Conservation (phyloP, 2,329 filamentous ascomycete genomes). For the Fusarium coffeatum region DNA sequence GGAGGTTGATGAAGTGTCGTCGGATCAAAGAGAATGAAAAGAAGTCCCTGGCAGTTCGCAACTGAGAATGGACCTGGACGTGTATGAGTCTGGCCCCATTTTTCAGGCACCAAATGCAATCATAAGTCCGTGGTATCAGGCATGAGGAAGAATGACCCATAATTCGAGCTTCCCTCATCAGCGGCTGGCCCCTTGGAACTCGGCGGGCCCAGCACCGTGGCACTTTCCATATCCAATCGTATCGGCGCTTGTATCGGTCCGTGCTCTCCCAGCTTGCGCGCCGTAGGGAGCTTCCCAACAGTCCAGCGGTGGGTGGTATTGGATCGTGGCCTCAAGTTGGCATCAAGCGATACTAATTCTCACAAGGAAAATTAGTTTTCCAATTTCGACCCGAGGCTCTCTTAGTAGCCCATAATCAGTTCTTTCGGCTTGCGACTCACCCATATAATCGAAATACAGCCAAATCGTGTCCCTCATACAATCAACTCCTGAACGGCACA, state of each 20-base stretch:
- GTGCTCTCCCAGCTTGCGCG: slow-evolving; percentile 43
- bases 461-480: slow-evolving; percentile 9
- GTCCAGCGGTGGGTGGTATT: slow-evolving; percentile 28
- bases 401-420: neutral
- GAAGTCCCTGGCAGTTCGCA: slow-evolving; percentile 44
- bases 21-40: slow-evolving; percentile 48
- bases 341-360: slow-evolving; percentile 33
- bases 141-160: slow-evolving; percentile 9
- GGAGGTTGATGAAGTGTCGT: slow-evolving; percentile 50
- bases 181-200: slow-evolving; percentile 29
- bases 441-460: neutral
- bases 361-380: slow-evolving; percentile 5
- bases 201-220: slow-evolving; percentile 16
- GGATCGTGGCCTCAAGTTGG: slow-evolving; percentile 46
- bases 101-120: slow-evolving; percentile 49
- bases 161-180: slow-evolving; percentile 20
- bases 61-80: slow-evolving; percentile 38
- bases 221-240: slow-evolving; percentile 36
- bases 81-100: slow-evolving; percentile 44
- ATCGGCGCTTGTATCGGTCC: slow-evolving; percentile 46
- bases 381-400: neutral
- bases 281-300: slow-evolving; percentile 39
- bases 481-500: slow-evolving; percentile 32
- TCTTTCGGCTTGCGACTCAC: neutral
- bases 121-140: slow-evolving; percentile 11